Evolutionary conservation across 257 asterid genomes (phyloP), one percentile per base, ranked within the genome.

Genomic region (Solanum chiquidenum): DNA sequence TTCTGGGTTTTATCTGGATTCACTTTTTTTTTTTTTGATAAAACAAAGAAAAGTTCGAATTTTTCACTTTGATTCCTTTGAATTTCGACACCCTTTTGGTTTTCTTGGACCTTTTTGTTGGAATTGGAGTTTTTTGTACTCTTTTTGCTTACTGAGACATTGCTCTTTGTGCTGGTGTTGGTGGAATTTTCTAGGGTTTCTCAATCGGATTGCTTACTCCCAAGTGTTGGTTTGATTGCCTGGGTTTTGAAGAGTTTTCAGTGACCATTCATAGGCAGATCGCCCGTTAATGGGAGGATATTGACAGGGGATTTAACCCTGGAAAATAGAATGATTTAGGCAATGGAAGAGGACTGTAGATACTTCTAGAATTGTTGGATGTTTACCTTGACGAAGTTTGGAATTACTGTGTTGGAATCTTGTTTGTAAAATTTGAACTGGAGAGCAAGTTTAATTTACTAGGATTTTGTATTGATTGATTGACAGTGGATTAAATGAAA

Each of bases 261-360:
- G 86, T 85, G 42, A 55, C 23, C 27, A 83, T 86, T 86, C 9
- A 23, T 82, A 38, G 72, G 34, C 29, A 44, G 74, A 40, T 73
- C 68, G 79, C 55, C 58, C 35, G 14, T 33, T 69, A 86, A 73
- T 86, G 83, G 83, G 49, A 68, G 83, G 6, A 18, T 77, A 21
- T 74, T 66, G 74, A 46, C 68, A 29, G 76, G 35, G 79, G 60
- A 38, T 42, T 84, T 69, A 38, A 84, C 33, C 46, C 71, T 83
- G 46, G 52, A 18, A 49, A 84, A 35, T 69, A 34, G 77, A 62
- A 49, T 84, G 76, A 62, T 44, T 84, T 49, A 49, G 84, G 89
- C 87, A 20, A 89, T 91, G 91, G 90, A 89, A 86, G 92, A 87
- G 85, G 91, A 89, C 85, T 89, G 90, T 68, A 87, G 91, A 49